phyloP scores from a whole-genome alignment of 2,329 filamentous ascomycete species.

The Alternaria novae-zelandiae region DNA sequence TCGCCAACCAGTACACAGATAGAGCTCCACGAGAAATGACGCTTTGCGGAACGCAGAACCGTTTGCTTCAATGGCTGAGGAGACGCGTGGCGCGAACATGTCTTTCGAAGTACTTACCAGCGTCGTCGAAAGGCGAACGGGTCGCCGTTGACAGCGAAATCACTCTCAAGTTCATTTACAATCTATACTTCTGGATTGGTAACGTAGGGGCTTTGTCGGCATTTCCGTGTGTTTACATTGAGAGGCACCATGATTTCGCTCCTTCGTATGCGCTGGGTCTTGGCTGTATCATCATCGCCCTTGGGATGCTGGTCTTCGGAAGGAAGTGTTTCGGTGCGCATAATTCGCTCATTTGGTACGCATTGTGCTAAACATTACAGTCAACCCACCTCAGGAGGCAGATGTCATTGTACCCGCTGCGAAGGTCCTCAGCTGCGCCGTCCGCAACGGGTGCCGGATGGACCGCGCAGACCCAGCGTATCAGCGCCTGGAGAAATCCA shows the following conservation, averaged over 20 bases:
- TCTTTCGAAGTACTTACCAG: neutral
- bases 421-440: slow-evolving; percentile 35
- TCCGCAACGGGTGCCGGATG: slow-evolving; percentile 37
- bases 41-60: neutral
- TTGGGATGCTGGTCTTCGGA: slow-evolving; percentile 58
- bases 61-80: neutral
- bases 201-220: slow-evolving; percentile 74
- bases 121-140: slow-evolving; percentile 34
- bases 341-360: neutral
- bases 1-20: slow-evolving; percentile 45
- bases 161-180: slow-evolving; percentile 50
- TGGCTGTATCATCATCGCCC: slow-evolving; percentile 68
- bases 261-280: slow-evolving; percentile 68
- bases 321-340: slow-evolving; percentile 5
- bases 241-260: slow-evolving; percentile 71
- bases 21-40: slow-evolving; percentile 25
- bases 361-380: neutral
- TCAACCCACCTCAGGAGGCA: slow-evolving; percentile 23
- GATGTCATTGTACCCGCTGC: slow-evolving; percentile 34
- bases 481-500: slow-evolving; percentile 26
- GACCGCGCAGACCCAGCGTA: slow-evolving; percentile 32
- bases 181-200: slow-evolving; percentile 49
- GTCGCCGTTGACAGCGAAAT: slow-evolving; percentile 44
- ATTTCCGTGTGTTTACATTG: slow-evolving; percentile 69
- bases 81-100: neutral